Base-by-base conservation (phyloP, 192 early-diverging fungal genomes). In the Pecoramyces ruminantium region DNA sequence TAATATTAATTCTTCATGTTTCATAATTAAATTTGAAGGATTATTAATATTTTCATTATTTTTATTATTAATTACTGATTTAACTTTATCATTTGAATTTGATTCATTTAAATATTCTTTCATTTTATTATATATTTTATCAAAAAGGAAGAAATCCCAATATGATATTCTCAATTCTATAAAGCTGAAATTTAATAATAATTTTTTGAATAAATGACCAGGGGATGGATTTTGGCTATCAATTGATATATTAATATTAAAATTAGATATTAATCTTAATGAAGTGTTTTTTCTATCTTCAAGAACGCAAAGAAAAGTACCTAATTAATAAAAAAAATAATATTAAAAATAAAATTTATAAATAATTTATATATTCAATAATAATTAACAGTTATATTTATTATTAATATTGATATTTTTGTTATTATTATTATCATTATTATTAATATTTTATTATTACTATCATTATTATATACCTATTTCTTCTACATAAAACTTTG, bases 181-280 rank as follows among this genome's bases (percentile, higher is more conserved):
- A 27, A 80, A 38, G 28, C 80, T 78, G 21, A 80, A 29, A 30
- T 25, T 28, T 14, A 29, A 27, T 29, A 40, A 29, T 78, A 78
- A 29, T 29, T 78, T 78, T 78, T 34, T 34, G 11, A 79, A 42
- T n/a, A 67, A 27, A 67, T 67, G 51, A 27, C 89, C 92, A 12
- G 90, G 90, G 0, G 86, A 87, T 8, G 90, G 86, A 14, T 87
- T 87, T 16, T 92, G 90, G 38, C 88, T 90, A 82, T 96, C 95
- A 90, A 96, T 90, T 0, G 91, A 89, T 28, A 95, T 79, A 11
- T 92, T 91, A n/a, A 97, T 84, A 78, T 96, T 92, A 84, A 97
- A 97, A 77, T 94, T 94, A 81, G 98, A 93, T 83, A 99, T 94
- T 77, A 98, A 94, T 13, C 92, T 90, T 28, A 97, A 83, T 11